Conservation (phyloP, 305 asterid genomes). For the Fraxinus xanthoxyloides region DNA sequence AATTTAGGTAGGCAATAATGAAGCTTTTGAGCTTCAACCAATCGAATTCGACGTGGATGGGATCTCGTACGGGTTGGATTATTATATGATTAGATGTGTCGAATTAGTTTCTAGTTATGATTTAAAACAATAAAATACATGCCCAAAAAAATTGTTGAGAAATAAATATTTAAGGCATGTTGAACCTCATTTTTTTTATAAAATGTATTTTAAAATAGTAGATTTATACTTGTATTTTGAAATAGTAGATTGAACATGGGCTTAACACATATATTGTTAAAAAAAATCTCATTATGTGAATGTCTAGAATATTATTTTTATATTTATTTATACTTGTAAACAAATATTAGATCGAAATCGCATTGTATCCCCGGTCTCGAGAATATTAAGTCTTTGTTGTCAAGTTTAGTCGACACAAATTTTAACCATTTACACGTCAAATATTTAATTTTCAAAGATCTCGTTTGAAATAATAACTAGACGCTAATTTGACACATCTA, state of each 20-base stretch:
- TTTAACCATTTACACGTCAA: neutral
- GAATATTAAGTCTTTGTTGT: neutral
- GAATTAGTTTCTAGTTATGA: neutral
- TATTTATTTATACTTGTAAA: neutral
- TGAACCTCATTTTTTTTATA: too few species aligned
- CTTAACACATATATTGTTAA: too few species aligned
- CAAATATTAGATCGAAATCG: too few species aligned
- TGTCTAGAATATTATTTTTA: neutral
- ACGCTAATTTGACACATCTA: neutral
- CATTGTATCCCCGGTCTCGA: neutral
- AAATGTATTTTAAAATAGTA: too few species aligned
- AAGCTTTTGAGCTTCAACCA: neutral
- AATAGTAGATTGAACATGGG: too few species aligned
- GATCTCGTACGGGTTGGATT: neutral
- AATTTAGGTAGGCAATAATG: neutral
- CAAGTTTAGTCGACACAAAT: neutral
- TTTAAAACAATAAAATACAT: neutral
- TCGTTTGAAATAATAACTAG: neutral
- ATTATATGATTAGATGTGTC: neutral
- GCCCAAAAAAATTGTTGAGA: neutral
- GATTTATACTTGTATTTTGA: too few species aligned
- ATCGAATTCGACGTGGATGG: neutral
- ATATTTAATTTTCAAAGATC: neutral
- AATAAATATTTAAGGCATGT: neutral
- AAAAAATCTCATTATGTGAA: too few species aligned